Percentiles rank a stretch among this genome's conserved stretches.
Evolutionary conservation across 2,329 filamentous ascomycete genomes (phyloP).

Genomic region (Ascosphaera acerosa): DNA sequence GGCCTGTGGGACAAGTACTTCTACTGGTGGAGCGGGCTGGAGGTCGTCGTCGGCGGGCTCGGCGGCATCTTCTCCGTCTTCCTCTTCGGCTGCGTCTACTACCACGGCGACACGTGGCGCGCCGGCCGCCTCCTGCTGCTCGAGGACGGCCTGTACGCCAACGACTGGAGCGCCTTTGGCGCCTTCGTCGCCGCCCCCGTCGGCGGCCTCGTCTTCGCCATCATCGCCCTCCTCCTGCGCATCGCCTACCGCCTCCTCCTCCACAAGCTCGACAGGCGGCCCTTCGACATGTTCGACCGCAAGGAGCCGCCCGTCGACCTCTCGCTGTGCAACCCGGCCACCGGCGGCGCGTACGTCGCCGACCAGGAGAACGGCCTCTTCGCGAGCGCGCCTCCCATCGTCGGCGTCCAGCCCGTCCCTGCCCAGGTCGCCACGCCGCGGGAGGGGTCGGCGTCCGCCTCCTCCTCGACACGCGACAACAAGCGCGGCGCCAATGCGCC

Average conservation of each 20-base stretch:
- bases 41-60: conserved; percentile 52
- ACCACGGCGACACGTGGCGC: conserved; percentile 30
- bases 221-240: conserved; percentile 34
- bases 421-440: too few relatives aligned
- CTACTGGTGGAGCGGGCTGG: conserved; percentile 57
- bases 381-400: too few relatives aligned
- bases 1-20: conserved; percentile 33
- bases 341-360: not conserved
- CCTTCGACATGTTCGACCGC: conserved; percentile 42
- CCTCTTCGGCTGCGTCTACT: conserved; percentile 58
- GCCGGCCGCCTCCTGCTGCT: conserved; percentile 46
- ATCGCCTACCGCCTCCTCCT: conserved; percentile 31
- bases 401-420: too few relatives aligned
- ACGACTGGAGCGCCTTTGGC: conserved; percentile 63
- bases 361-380: not conserved
- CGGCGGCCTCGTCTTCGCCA: conserved; percentile 47
- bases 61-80: conserved; percentile 60
- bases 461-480: too few relatives aligned
- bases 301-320: not conserved
- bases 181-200: conserved; percentile 59
- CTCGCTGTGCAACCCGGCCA: too few relatives aligned
- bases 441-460: too few relatives aligned
- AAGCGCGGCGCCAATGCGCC: too few relatives aligned
- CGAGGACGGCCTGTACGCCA: conserved; percentile 45
- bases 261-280: conserved; percentile 31